phyloP scores from a whole-genome alignment of 495 filamentous ascomycete genomes.

The Baudoinia panamericana region DNA sequence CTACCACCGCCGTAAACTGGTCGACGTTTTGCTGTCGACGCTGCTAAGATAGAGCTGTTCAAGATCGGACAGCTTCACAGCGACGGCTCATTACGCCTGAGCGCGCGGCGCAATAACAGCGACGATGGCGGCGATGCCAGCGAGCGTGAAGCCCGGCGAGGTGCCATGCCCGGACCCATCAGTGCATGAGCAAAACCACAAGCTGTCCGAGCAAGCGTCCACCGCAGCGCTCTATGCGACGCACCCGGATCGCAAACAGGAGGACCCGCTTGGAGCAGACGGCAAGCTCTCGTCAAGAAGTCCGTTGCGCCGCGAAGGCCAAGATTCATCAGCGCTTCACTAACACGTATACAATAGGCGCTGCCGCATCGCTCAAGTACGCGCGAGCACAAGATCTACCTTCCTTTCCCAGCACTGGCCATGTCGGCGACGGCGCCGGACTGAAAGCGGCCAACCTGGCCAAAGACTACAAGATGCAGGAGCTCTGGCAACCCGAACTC shows the following conservation, averaged over 20 bases:
- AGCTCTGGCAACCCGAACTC: constrained; percentile 39
- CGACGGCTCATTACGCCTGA: no score
- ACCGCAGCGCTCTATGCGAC: constrained; percentile 32
- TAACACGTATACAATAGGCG: constrained; percentile 30
- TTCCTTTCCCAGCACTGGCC: constrained; percentile 50
- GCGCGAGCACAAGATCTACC: constrained; percentile 55
- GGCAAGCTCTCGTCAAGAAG: constrained; percentile 42
- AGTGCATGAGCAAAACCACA: constrained; percentile 23
- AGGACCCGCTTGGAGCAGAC: constrained; percentile 32
- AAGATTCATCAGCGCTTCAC: background rate
- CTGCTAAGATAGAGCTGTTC: no score
- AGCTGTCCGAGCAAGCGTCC: constrained; percentile 30
- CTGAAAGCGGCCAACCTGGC: constrained; percentile 55
- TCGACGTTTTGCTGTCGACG: no score
- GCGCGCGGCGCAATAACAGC: no score
- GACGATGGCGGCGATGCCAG: background rate
- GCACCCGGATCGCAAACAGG: constrained; percentile 28
- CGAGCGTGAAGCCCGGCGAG: background rate
- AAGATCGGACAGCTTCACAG: no score
- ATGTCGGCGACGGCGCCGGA: constrained; percentile 38
- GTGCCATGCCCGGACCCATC: constrained; percentile 31
- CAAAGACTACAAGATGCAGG: constrained; percentile 50
- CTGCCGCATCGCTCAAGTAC: constrained; percentile 52
- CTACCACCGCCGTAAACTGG: no score
- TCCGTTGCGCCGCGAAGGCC: constrained; percentile 20